A percentile compares a stretch with the other conserved stretches of the same genome.
Conservation (phyloP, 2,329 filamentous ascomycete species). For the Monilinia aucupariae region DNA sequence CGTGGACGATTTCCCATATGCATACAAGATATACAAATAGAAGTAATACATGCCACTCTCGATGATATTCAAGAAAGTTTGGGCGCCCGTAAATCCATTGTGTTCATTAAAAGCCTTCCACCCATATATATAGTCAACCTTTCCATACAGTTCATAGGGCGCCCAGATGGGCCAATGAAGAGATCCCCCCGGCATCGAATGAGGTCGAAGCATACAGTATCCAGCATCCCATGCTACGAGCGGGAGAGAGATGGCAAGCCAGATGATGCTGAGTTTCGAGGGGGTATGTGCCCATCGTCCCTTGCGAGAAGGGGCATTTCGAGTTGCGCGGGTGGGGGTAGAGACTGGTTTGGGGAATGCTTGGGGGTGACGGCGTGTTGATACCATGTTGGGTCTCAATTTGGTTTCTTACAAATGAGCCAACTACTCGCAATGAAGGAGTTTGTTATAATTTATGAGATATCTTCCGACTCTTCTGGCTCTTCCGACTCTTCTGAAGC, state of each 20-base stretch:
- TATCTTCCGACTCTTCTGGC: neutral
- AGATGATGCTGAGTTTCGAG: slow-evolving; percentile 51
- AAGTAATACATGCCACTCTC: slow-evolving; percentile 55
- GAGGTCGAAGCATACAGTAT: slow-evolving; percentile 57
- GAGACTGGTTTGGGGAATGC: slow-evolving; percentile 40
- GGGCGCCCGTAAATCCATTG: slow-evolving; percentile 61
- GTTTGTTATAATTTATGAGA: no score
- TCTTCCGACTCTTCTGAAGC: neutral
- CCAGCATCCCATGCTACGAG: slow-evolving; percentile 68
- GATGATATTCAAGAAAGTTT: slow-evolving; percentile 53
- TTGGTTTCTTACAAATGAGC: neutral
- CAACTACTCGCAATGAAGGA: neutral
- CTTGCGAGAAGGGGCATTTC: neutral
- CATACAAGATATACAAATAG: slow-evolving; percentile 52
- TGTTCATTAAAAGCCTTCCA: slow-evolving; percentile 54
- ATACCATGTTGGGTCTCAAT: slow-evolving; percentile 39
- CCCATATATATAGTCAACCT: slow-evolving; percentile 62
- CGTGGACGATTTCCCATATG: slow-evolving; percentile 36
- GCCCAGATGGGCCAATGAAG: slow-evolving; percentile 58
- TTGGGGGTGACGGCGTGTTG: slow-evolving; percentile 49
- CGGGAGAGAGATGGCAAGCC: slow-evolving; percentile 58
- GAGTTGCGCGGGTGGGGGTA: slow-evolving; percentile 24
- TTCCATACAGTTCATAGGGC: slow-evolving; percentile 61
- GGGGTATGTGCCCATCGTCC: slow-evolving; percentile 53
- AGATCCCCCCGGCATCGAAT: slow-evolving; percentile 60